Evolutionary conservation across 2,329 filamentous ascomycete species (phyloP), one percentile per base, ranked within the genome.

Genomic region (Sphaerulina populicola): DNA sequence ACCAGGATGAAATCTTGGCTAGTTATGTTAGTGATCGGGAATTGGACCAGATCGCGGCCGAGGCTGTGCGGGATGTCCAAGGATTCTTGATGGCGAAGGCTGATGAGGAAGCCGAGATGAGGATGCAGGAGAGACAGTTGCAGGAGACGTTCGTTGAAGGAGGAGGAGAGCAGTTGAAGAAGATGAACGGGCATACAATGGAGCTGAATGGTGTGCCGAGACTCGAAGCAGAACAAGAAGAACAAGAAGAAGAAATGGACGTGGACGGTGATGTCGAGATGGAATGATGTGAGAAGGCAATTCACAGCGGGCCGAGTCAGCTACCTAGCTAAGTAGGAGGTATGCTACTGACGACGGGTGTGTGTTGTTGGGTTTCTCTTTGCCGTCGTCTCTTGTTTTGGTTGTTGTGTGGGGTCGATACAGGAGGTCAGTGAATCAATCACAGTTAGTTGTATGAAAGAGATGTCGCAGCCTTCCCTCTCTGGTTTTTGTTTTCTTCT

Each of bases 1-100:
- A 76, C 51, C 89, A 95, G 69, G 85, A 91, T 63, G 75, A 77
- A 54, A 65, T 78, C 9, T 73, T 96, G 36, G 71, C 74, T 46
- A 74, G 76, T 45, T 81, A 81, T 64, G 74, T 93, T 15, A 78
- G 85, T 50, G 82, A 82, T 66, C 76, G 81, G 52, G 77, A 82
- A 35, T 75, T 95, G 9, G 79, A 81, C 6, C 76, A 83, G 50
- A 94, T 90, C 86, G 76, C 77, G 53, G 64, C 67, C 31, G 71
- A 69, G 10, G 68, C 70, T 29, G 52, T 70, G 8, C 62, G 65
- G 6, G 61, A 66, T 47, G 72, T 71, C 2, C 69, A 68, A 49
- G 58, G 18, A 21, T 46, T 50, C 9, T 14, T 36, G 31, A 30
- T 35, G 37, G 38, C 41, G 0, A 47, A 51, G 35, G 41, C 41